phyloP scores from a whole-genome alignment of 495 filamentous ascomycete genomes.

The Daldinia caldariorum region DNA sequence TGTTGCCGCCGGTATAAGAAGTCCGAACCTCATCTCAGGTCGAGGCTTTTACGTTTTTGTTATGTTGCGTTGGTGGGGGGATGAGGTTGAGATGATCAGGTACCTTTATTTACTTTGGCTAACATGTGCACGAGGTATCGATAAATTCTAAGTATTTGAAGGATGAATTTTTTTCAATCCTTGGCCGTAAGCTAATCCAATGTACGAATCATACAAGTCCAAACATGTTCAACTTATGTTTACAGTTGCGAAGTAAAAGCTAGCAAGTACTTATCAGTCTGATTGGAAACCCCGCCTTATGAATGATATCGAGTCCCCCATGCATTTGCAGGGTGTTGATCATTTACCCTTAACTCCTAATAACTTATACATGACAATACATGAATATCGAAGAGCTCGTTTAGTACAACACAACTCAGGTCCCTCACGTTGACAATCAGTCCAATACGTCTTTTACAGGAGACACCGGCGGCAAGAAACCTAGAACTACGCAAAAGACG shows the following conservation, averaged over 20 bases:
- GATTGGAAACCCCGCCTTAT: not conserved
- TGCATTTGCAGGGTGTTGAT: not conserved
- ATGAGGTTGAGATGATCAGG: no score
- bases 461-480: not conserved
- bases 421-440: no score
- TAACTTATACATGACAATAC: not conserved
- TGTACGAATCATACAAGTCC: not conserved
- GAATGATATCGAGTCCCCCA: not conserved
- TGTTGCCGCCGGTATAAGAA: not conserved
- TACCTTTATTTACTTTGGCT: no score
- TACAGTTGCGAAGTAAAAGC: not conserved
- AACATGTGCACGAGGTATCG: not conserved
- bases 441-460: no score
- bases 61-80: no score
- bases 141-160: not conserved
- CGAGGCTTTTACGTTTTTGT: not conserved
- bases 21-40: constrained; percentile 4
- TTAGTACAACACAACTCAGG: no score
- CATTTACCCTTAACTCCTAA: not conserved
- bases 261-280: not conserved
- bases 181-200: not conserved
- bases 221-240: not conserved
- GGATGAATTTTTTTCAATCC: not conserved
- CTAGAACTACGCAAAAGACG: not conserved
- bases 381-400: not conserved